Percentiles rank a stretch among this genome's conserved stretches.
phyloP scores from a whole-genome alignment of 2,329 filamentous ascomycete genomes.

The Calonectria leucothoes region DNA sequence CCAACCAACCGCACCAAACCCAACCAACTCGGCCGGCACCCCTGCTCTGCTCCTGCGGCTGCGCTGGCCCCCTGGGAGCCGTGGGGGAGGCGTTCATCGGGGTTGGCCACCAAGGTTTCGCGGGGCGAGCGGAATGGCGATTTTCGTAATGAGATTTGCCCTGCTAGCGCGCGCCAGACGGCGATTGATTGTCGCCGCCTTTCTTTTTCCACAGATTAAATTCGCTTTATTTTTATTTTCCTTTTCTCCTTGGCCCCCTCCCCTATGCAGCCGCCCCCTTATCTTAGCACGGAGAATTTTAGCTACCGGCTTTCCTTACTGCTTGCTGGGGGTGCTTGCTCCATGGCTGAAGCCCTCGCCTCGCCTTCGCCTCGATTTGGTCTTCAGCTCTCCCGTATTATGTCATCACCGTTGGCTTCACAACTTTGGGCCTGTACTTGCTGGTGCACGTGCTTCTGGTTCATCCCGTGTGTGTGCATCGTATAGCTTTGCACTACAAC shows the following conservation, averaged over 20 bases:
- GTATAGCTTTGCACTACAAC: background rate
- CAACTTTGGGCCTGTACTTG: background rate
- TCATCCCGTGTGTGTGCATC: background rate
- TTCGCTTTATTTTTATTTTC: background rate
- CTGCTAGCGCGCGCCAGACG: background rate
- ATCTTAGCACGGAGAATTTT: constrained; percentile 4
- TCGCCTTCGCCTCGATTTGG: background rate
- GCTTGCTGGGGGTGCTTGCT: too few species aligned
- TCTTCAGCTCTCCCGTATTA: background rate
- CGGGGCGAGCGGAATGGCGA: background rate
- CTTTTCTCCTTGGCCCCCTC: background rate
- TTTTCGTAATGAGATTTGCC: background rate
- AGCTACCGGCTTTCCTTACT: background rate
- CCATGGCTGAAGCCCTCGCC: background rate
- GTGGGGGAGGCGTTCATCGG: constrained; percentile 11
- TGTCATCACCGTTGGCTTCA: background rate
- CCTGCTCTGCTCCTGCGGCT: background rate
- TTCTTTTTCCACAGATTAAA: background rate
- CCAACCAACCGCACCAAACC: background rate
- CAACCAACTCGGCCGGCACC: background rate
- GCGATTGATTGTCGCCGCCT: background rate
- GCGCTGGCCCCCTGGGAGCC: background rate
- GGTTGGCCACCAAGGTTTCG: background rate
- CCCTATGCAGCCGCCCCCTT: background rate
- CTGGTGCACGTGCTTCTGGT: background rate